Conservation (phyloP, 2,329 filamentous ascomycete species). For the Ceratocystis cubensis region DNA sequence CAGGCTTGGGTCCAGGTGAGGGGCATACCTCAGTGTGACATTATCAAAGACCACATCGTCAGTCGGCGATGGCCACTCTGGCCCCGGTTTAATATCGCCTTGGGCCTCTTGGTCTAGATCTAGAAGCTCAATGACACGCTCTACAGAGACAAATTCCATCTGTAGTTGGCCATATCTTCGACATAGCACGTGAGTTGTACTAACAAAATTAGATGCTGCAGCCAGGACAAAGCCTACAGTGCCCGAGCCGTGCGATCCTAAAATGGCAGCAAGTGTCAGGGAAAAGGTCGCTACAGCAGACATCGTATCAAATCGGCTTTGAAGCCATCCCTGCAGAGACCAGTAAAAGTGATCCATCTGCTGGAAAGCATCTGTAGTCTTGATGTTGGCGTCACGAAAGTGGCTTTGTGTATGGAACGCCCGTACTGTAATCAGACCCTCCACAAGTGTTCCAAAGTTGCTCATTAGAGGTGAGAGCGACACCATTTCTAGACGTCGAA, state of each 20-base stretch:
- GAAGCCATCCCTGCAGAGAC: constrained; percentile 74
- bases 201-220: constrained; percentile 55
- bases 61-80: constrained; percentile 60
- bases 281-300: constrained; percentile 62
- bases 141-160: constrained; percentile 84
- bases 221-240: constrained; percentile 74
- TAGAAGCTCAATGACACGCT: constrained; percentile 71
- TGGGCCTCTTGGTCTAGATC: constrained; percentile 62
- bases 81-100: constrained; percentile 56
- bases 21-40: constrained; percentile 68
- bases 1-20: constrained; percentile 62
- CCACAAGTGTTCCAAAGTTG: constrained; percentile 78
- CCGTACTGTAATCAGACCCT: constrained; percentile 74
- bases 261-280: constrained; percentile 62
- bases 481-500: constrained; percentile 77
- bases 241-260: constrained; percentile 61
- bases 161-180: constrained; percentile 72
- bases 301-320: constrained; percentile 61
- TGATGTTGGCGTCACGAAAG: constrained; percentile 69
- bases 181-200: constrained; percentile 60
- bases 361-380: constrained; percentile 76
- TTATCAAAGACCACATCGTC: constrained; percentile 65
- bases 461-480: constrained; percentile 80
- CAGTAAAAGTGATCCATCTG: constrained; percentile 96
- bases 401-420: constrained; percentile 67